Conservation (phyloP, 1,284 basidiomycete species). For the Ustilago nuda region DNA sequence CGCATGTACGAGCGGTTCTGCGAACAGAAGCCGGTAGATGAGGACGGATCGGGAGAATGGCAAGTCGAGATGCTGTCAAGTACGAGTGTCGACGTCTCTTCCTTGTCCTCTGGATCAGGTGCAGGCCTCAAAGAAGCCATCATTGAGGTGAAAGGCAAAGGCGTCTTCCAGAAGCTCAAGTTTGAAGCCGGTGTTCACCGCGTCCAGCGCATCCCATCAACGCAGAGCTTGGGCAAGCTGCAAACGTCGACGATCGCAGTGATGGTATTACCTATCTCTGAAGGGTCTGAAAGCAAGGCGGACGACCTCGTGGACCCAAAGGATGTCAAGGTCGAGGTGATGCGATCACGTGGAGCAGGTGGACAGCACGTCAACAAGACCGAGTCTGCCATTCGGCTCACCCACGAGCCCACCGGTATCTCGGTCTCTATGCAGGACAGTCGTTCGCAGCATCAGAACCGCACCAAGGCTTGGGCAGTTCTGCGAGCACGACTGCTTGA, state of each 20-base stretch:
- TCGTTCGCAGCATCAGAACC: slow-evolving; percentile 86
- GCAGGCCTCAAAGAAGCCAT: slow-evolving; percentile 86
- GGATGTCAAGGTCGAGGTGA: slow-evolving; percentile 90
- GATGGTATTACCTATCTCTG: slow-evolving; percentile 63
- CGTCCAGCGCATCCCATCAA: slow-evolving; percentile 91
- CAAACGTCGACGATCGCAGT: slow-evolving; percentile 93
- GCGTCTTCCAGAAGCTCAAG: slow-evolving; percentile 81
- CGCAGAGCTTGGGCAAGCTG: slow-evolving; percentile 85
- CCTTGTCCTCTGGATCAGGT: slow-evolving; percentile 36
- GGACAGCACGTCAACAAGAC: slow-evolving; percentile 99
- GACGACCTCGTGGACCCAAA: slow-evolving; percentile 79
- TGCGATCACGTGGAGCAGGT: slow-evolving; percentile 93
- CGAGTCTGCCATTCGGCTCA: slow-evolving; percentile 95
- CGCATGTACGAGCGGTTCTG: slow-evolving; percentile 82
- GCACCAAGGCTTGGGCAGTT: slow-evolving; percentile 65
- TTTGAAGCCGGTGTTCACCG: slow-evolving; percentile 97
- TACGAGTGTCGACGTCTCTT: slow-evolving; percentile 60
- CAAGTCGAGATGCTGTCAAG: slow-evolving; percentile 56
- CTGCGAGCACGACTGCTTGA: slow-evolving; percentile 64
- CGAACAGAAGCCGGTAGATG: slow-evolving; percentile 42
- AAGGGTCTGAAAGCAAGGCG: slow-evolving; percentile 69
- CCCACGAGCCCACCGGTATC: slow-evolving; percentile 91
- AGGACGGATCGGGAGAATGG: slow-evolving; percentile 51
- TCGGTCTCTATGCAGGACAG: slow-evolving; percentile 99
- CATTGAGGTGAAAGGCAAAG: slow-evolving; percentile 81